Evolutionary conservation across 2,329 filamentous ascomycete species (phyloP), one percentile per base, ranked within the genome.

Genomic region (Xylaria sp.): DNA sequence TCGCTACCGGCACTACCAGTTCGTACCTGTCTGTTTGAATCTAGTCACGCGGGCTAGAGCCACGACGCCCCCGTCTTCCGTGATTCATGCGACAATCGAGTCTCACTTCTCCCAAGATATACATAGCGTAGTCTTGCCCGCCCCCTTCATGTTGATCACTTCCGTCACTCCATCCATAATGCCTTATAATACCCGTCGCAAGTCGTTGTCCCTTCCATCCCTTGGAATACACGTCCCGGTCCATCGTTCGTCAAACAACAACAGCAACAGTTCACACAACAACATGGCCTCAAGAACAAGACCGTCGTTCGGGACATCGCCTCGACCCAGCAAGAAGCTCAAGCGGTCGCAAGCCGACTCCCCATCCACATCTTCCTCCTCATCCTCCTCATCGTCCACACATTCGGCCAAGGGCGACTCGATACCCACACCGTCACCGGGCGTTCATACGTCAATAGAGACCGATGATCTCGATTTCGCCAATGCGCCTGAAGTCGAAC

Each of bases 181-280:
- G 91, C 89, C 89, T 72, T 97, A 97, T 82, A 96, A 97, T 77
- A 97, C 93, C 68, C 90, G 93, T 77, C 88, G 92, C 76, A 97
- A 97, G 81, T 96, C 92, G 72, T 80, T 99, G 67, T 97, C 92
- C 64, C 81, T 97, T 71, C 90, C 91, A 62, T 95, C 92, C 67
- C 83, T 97, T 70, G 94, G 94, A 74, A 96, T 97, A 69, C 90
- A 94, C 70, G 81, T 97, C 65, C 87, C 90, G 65, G 76, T 77
- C 80, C 74, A 73, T 67, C 71, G 75, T 69, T 66, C 74, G 51
- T 70, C 74, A 55, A 30, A 18, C 48, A 64, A 54, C 62, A 68
- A 61, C 56, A 66, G 59, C 58, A 58, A 57, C 61, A 58, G 46
- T 58, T 54, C 56, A 37, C 58, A 63, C 18, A 59, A 63, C 39